phyloP scores from a whole-genome alignment of 768 basidiomycete species.

The Panus rudis region DNA sequence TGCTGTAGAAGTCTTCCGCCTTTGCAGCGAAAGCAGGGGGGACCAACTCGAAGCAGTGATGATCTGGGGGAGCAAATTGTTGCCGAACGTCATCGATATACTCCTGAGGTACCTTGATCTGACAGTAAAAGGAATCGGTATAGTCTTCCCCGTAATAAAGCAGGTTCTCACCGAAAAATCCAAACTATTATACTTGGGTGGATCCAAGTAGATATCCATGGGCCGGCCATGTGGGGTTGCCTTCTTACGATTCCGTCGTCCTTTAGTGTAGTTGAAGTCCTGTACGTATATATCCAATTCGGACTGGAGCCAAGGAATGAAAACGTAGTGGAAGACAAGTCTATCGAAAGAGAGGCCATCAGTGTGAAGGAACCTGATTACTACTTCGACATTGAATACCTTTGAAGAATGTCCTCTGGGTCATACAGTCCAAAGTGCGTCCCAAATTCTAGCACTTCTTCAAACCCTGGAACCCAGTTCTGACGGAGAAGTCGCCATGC shows the following conservation, averaged over 20 bases:
- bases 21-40: constrained; percentile 20
- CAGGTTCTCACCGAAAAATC: constrained; percentile 29
- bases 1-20: neutral
- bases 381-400: constrained; percentile 13
- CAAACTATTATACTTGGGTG: constrained; percentile 20
- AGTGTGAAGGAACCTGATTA: neutral
- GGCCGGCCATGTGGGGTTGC: constrained; percentile 35
- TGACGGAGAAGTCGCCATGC: constrained; percentile 31
- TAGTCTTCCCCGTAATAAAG: neutral
- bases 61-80: constrained; percentile 26
- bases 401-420: constrained; percentile 17
- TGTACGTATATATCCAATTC: constrained; percentile 6
- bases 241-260: constrained; percentile 27
- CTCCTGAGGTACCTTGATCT: constrained; percentile 16
- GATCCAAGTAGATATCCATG: constrained; percentile 23
- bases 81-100: constrained; percentile 15
- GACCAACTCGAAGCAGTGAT: constrained; percentile 29
- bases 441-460: constrained; percentile 27
- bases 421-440: constrained; percentile 25
- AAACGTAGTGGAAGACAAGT: constrained; percentile 7
- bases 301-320: constrained; percentile 12
- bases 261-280: constrained; percentile 6
- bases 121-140: neutral
- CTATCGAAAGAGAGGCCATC: too few relatives aligned
- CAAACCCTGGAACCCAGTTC: constrained; percentile 29